Base-by-base conservation (phyloP, 1,284 basidiomycete genomes). In the Ceraceosorus guamensis region DNA sequence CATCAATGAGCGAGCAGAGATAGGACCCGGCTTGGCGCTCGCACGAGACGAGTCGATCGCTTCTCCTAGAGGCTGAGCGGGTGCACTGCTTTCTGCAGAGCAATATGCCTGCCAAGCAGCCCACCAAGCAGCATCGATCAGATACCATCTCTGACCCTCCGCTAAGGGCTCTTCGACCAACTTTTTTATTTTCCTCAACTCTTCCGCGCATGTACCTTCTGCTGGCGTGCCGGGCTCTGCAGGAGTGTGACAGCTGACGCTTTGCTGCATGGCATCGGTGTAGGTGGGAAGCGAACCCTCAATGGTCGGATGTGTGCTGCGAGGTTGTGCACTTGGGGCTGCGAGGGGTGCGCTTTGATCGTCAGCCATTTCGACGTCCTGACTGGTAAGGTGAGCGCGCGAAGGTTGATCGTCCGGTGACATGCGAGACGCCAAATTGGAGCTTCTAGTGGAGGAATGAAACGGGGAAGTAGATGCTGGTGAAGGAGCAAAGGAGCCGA, bases 111-210 rank as follows among this genome's bases (percentile, higher is more conserved):
- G 79, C 85, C 87, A 91, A 11, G 83, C 82, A 51, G 81, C 82
- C 77, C 82, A 87, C 90, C 90, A 92, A 11, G 71, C 66, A 48
- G 81, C 77, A 33, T 84, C 81, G 34, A 91, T 79, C 51, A 92
- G 78, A 76, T 84, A 89, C 88, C 89, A 92, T 2, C 80, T 84
- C 53, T 89, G 83, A 43, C 86, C 87, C 14, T 63, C 57, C 34
- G 50, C 53, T 80, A 90, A 83, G 24, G 79, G 78, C n/a, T 46
- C 35, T 44, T 72, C 71, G 35, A 70, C 69, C 33, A 18, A 39
- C 5, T 41, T 48, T 24, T 50, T 52, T 37, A 64, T 46, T 10
- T 53, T 43, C 14, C 37, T 50, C 39, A 30, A 4, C 46, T 53
- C 49, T 39, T 53, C 45, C 24, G 39, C 7, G 41, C n/a, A 33